Percentiles rank a stretch among this genome's conserved stretches.
Conservation (phyloP, 306 rosid genomes). For the Calophaca sinica region DNA sequence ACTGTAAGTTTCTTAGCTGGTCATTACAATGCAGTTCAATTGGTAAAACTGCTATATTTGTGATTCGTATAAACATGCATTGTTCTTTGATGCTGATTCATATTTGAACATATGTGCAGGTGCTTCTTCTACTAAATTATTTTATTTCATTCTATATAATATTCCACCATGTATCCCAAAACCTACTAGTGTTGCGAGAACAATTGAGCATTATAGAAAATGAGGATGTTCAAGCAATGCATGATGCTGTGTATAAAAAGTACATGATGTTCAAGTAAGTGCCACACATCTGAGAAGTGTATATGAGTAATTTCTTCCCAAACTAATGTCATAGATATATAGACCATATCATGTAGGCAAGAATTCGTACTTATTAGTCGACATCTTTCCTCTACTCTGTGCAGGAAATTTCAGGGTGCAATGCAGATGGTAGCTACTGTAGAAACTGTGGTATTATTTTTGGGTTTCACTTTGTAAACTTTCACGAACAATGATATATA, state of each 20-base stretch:
- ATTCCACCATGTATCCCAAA: constrained; percentile 88
- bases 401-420: constrained; percentile 91
- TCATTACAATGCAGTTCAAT: constrained; percentile 4
- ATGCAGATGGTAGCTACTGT: constrained; percentile 97
- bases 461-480: constrained; percentile 37
- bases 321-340: neutral
- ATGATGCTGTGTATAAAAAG: constrained; percentile 80
- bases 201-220: constrained; percentile 75
- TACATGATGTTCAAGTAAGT: constrained; percentile 93
- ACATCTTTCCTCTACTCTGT: constrained; percentile 38
- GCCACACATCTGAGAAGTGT: constrained; percentile 6
- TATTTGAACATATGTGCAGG: constrained; percentile 60
- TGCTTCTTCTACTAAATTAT: constrained; percentile 82
- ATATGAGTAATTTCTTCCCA: constrained; percentile 19
- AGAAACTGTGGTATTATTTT: constrained; percentile 75
- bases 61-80: constrained; percentile 3
- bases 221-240: constrained; percentile 82
- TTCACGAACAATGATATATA: neutral
- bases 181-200: constrained; percentile 71
- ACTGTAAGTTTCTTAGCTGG: constrained; percentile 63
- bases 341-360: neutral
- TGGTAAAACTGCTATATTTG: constrained; percentile 6
- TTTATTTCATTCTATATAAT: constrained; percentile 79
- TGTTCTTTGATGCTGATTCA: constrained; percentile 44
- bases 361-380: constrained; percentile 31